Conservation (phyloP, 208 protist species). For the Jaenimonas drosophilae region DNA sequence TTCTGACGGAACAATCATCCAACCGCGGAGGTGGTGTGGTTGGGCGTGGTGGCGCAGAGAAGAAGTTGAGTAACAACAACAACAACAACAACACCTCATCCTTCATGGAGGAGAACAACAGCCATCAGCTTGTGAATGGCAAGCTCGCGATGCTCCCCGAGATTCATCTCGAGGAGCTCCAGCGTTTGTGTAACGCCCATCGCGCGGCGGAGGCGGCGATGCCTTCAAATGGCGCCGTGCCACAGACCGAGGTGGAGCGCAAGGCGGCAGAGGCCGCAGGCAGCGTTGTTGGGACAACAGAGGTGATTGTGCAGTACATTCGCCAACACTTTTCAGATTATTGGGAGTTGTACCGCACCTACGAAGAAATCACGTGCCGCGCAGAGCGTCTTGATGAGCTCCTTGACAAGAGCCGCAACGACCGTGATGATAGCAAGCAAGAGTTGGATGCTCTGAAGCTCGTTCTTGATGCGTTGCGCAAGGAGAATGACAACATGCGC, state of each 20-base stretch:
- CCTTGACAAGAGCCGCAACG: conserved; percentile 5
- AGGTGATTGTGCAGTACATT: neutral
- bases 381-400: conserved; percentile 11
- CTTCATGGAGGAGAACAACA: too few species aligned
- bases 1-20: too few species aligned
- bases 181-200: too few species aligned
- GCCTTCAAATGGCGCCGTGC: neutral
- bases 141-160: too few species aligned
- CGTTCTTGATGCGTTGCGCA: conserved; percentile 4
- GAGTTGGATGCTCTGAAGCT: conserved; percentile 14
- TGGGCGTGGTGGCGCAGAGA: too few species aligned
- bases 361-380: conserved; percentile 3
- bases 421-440: conserved; percentile 13
- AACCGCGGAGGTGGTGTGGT: too few species aligned
- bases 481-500: conserved; percentile 22
- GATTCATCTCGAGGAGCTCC: too few species aligned
- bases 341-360: conserved; percentile 1
- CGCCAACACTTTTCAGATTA: neutral
- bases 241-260: neutral
- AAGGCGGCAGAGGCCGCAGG: neutral
- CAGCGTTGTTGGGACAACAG: neutral
- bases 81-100: too few species aligned
- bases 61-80: too few species aligned
- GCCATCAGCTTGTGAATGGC: too few species aligned
- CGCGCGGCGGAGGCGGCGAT: neutral